These are phyloP conservation scores for Tetrahymena thermophila DNA, from an alignment of 73 alveolate genomes.

Conservation along the genomic window DNA sequence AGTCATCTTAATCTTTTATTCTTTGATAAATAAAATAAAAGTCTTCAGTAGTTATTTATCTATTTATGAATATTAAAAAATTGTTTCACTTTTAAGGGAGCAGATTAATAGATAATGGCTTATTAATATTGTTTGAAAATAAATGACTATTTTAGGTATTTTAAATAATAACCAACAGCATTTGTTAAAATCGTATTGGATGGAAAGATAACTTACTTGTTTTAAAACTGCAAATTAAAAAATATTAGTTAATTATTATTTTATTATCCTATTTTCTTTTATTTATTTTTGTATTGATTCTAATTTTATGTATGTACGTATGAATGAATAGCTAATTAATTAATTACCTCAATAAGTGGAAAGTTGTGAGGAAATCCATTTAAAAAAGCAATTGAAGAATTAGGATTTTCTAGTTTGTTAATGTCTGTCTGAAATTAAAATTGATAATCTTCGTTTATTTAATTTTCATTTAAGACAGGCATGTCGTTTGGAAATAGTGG, in stretches of 20 bases:
- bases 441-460: not conserved
- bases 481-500: not conserved
- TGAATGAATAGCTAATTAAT: too few species aligned
- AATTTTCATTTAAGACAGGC: not conserved
- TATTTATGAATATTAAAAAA: too few species aligned
- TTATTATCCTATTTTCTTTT: not conserved
- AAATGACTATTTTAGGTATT: too few species aligned
- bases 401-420: not conserved
- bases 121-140: too few species aligned
- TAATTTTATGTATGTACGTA: not conserved
- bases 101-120: too few species aligned
- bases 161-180: not conserved
- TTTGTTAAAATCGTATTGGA: not conserved
- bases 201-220: not conserved
- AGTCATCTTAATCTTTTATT: too few species aligned
- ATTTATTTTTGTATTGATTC: not conserved
- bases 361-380: slow-evolving; percentile 1
- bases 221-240: not conserved
- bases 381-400: not conserved
- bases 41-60: too few species aligned
- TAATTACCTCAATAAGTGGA: not conserved
- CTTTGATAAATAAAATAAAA: too few species aligned
- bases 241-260: too few species aligned
- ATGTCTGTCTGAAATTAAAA: not conserved
- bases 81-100: too few species aligned